Conservation (phyloP, 768 basidiomycete species). For the Stropharia rugosoannulata region DNA sequence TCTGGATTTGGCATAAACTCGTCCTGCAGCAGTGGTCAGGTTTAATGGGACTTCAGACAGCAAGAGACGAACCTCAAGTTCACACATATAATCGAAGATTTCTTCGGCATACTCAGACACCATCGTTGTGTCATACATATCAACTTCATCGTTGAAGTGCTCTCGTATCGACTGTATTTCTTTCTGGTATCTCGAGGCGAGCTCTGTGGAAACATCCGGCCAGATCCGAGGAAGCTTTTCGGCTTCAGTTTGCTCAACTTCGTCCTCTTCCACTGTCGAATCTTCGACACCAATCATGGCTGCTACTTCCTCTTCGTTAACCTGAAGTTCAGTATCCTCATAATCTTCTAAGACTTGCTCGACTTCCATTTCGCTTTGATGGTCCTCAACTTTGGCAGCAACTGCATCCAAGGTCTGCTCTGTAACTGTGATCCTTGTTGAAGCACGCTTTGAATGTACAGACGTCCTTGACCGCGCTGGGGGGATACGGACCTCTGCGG, state of each 20-base stretch:
- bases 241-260: conserved; percentile 27
- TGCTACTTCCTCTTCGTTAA: conserved; percentile 58
- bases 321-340: conserved; percentile 43
- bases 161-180: conserved; percentile 71
- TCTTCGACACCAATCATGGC: conserved; percentile 59
- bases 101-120: conserved; percentile 99
- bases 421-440: conserved; percentile 37
- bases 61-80: conserved; percentile 72
- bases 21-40: conserved; percentile 44
- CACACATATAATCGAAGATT: conserved; percentile 94
- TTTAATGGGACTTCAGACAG: conserved; percentile 16
- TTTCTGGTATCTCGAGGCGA: conserved; percentile 52
- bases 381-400: conserved; percentile 27
- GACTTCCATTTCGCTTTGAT: conserved; percentile 63
- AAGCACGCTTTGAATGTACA: conserved; percentile 33
- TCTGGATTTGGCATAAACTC: conserved; percentile 87
- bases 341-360: conserved; percentile 41
- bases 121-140: conserved; percentile 87
- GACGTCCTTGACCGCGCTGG: conserved; percentile 29
- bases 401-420: conserved; percentile 42
- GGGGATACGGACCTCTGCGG: conserved; percentile 35
- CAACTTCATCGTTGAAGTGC: conserved; percentile 67
- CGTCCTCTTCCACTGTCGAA: conserved; percentile 43
- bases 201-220: conserved; percentile 73
- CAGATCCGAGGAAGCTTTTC: conserved; percentile 54